Percentiles rank a stretch among this genome's conserved stretches.
These are phyloP conservation scores for Nicotiana tomentosiformis DNA, from an alignment of 257 asterid species.

Conservation along the genomic window DNA sequence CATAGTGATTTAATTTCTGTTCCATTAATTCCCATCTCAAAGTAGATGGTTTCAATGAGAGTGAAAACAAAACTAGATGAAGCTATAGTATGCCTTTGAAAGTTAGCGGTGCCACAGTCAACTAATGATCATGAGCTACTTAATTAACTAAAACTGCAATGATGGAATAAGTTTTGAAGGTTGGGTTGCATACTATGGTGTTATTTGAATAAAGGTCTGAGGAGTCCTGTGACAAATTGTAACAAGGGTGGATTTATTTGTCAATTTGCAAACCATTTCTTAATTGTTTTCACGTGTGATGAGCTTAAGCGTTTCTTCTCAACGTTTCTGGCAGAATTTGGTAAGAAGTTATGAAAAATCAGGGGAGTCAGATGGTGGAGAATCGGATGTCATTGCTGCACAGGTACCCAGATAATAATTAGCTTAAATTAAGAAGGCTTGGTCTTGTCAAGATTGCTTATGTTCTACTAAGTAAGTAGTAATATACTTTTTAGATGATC, in stretches of 20 bases:
- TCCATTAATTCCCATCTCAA: neutral
- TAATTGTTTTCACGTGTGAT: neutral
- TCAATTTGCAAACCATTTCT: neutral
- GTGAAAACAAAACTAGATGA: neutral
- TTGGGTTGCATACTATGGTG: neutral
- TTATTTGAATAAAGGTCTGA: neutral
- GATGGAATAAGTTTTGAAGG: neutral
- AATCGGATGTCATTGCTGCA: constrained; percentile 51
- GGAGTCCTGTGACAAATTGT: neutral
- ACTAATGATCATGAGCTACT: neutral
- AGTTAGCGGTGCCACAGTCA: neutral
- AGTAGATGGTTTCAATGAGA: neutral
- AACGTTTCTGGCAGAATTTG: constrained; percentile 36
- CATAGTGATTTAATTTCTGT: neutral
- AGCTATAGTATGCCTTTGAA: neutral
- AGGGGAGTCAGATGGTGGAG: constrained; percentile 46
- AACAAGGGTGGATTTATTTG: neutral
- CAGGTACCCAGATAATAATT: constrained; percentile 39
- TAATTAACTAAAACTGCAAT: neutral
- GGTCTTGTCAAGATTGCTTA: neutral
- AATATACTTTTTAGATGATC: neutral
- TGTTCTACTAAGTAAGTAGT: neutral
- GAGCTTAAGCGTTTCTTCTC: neutral
- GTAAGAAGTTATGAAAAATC: constrained; percentile 46
- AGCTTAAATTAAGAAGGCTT: neutral